phyloP scores from a whole-genome alignment of 805 yeast species.

The Brettanomyces anomalus region DNA sequence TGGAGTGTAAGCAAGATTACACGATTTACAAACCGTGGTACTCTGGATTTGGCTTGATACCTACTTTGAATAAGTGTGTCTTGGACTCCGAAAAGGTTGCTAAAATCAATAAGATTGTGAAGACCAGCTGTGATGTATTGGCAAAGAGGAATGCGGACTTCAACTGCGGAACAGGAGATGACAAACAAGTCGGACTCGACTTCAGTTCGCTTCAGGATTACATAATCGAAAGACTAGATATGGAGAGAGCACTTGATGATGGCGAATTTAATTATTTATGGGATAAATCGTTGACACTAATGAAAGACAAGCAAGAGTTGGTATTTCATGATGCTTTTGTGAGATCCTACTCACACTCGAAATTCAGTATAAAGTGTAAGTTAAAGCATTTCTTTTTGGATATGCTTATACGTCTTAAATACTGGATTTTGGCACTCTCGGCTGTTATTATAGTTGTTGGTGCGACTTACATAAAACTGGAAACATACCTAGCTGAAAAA shows the following conservation, averaged over 20 bases:
- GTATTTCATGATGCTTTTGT: constrained; percentile 10
- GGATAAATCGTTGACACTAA: constrained; percentile 14
- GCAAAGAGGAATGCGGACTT: constrained; percentile 63
- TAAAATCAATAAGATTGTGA: constrained; percentile 56
- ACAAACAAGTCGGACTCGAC: constrained; percentile 30
- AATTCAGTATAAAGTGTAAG: constrained; percentile 21
- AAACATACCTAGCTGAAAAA: constrained; percentile 29
- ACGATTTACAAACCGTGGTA: constrained; percentile 44
- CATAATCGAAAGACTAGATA: constrained; percentile 43
- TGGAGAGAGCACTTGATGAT: constrained; percentile 3
- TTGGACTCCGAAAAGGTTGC: constrained; percentile 72
- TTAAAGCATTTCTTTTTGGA: constrained; percentile 16
- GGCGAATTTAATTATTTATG: constrained; percentile 20
- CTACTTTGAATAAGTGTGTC: constrained; percentile 58
- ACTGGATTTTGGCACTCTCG: constrained; percentile 11
- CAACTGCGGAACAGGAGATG: constrained; percentile 25
- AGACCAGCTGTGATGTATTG: constrained; percentile 55
- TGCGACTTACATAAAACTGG: constrained; percentile 26
- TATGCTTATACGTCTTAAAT: constrained; percentile 15
- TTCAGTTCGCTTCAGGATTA: constrained; percentile 54
- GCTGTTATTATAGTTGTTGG: constrained; percentile 2
- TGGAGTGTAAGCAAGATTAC: constrained; percentile 70
- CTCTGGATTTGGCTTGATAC: constrained; percentile 44
- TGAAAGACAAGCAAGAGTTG: constrained; percentile 13
- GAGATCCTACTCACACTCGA: constrained; percentile 21